Base-by-base conservation (phyloP, 179 eudicot genomes). In the Spergularia azorica region DNA sequence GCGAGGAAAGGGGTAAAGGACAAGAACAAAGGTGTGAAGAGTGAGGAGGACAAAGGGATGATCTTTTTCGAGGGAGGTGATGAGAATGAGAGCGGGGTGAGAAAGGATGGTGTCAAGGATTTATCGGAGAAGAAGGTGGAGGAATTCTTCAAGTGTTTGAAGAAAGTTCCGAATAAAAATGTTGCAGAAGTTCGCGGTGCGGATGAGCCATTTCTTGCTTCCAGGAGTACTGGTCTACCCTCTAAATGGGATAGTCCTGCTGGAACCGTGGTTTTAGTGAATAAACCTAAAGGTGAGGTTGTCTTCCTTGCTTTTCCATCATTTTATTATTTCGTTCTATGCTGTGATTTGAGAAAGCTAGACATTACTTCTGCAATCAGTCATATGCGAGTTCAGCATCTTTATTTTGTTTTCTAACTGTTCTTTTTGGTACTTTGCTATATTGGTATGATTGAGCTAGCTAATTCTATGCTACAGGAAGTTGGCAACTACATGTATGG, bases 121-220 rank as follows among this genome's bases (percentile, higher is more conserved):
- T 75, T 90, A 11, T 75, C 90, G 0, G 95, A 91, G 90, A 95
- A 87, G 89, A 93, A 89, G 78, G 98, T 93, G 71, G 97, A 84
- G 81, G 99, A 95, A 75, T 93, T 95, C 76, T 95, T 95, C 76
- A 91, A 90, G 83, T 72, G 87, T 86, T 91, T 95, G 94, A 93
- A 91, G 95, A 91, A 93, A 90, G 85, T 87, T 14, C 92, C 98
- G 18, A 80, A 66, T 70, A 87, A 88, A 79, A 80, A 87, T 72
- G 75, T 12, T 72, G 75, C 12, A 5, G 80, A 77, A 50, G 84
- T 80, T 26, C 79, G 71, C 71, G 87, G 72, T 7, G 75, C 18
- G 36, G 80, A 38, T 10, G 93, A 86, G 83, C 98, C 99, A 15
- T 93, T 90, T 84, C 79, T 95, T 80, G 89, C 99, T 21, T 77